Evolutionary conservation across 768 basidiomycete species (phyloP).

Genomic region (Tephrocybe sp.): DNA sequence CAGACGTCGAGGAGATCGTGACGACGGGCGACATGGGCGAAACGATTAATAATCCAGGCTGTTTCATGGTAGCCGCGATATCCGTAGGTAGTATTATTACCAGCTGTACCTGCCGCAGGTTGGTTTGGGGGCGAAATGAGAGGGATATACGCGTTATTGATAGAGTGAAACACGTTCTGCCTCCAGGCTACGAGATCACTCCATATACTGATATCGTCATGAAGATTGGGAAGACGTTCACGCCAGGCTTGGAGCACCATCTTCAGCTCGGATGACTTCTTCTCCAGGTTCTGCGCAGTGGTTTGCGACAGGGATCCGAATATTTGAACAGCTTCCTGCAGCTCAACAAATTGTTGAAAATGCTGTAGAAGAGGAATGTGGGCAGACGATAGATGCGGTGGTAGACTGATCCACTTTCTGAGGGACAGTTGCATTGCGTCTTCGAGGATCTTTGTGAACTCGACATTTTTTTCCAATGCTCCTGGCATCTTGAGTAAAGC

Average conservation of each 20-base stretch:
- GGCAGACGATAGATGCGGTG: slow-evolving; percentile 81
- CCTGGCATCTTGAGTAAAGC: slow-evolving; percentile 83
- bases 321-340: slow-evolving; percentile 93
- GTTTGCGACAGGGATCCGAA: slow-evolving; percentile 89
- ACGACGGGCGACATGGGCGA: slow-evolving; percentile 97
- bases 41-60: slow-evolving; percentile 99
- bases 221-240: slow-evolving; percentile 90
- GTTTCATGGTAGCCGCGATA: slow-evolving; percentile 98
- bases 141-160: slow-evolving; percentile 95
- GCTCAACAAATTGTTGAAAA: slow-evolving; percentile 98
- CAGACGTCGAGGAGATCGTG: slow-evolving; percentile 96
- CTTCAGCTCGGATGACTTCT: slow-evolving; percentile 93
- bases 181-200: slow-evolving; percentile 99
- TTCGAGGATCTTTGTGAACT: slow-evolving; percentile 86
- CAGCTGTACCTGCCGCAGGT: slow-evolving; percentile 39
- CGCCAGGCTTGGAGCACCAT: slow-evolving; percentile 96
- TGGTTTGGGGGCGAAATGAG: slow-evolving; percentile 66
- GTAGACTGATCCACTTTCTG: slow-evolving; percentile 92
- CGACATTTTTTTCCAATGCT: slow-evolving; percentile 77
- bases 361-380: slow-evolving; percentile 94
- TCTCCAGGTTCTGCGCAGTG: slow-evolving; percentile 84
- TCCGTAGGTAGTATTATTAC: slow-evolving; percentile 73
- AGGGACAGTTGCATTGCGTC: slow-evolving; percentile 96
- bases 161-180: slow-evolving; percentile 96
- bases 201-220: slow-evolving; percentile 99